A percentile compares a stretch with the other conserved stretches of the same genome.
phyloP scores from a whole-genome alignment of 225 moss, liverwort and hornwort species.

The Sphagnum contortum region DNA sequence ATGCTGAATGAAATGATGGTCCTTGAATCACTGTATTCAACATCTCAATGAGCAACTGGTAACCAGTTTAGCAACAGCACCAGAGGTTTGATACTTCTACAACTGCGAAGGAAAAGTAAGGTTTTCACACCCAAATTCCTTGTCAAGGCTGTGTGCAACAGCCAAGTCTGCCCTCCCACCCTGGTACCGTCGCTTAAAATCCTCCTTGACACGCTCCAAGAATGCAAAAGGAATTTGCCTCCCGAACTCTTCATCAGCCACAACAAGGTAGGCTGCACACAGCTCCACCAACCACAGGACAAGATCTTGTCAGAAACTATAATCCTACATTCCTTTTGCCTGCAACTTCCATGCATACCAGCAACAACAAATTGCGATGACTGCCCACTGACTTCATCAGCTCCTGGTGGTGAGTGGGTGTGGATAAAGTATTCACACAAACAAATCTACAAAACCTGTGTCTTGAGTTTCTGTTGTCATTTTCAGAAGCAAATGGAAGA shows the following conservation, averaged over 20 bases:
- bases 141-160: slow-evolving; percentile 9
- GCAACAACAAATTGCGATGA: not conserved
- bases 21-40: slow-evolving; percentile 6
- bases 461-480: not conserved
- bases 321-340: not conserved
- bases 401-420: not conserved
- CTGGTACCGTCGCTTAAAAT: slow-evolving; percentile 8
- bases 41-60: slow-evolving; percentile 2
- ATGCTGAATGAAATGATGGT: slow-evolving; percentile 10
- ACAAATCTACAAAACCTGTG: not conserved
- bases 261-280: slow-evolving; percentile 8
- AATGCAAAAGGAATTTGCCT: slow-evolving; percentile 12
- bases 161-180: slow-evolving; percentile 7
- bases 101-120: no score
- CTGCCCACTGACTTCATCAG: not conserved
- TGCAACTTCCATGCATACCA: no score
- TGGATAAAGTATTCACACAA: not conserved
- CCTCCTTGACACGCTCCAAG: slow-evolving; percentile 10
- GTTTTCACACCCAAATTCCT: slow-evolving; percentile 11
- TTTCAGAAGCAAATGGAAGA: no score
- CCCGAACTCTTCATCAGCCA: slow-evolving; percentile 13
- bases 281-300: not conserved
- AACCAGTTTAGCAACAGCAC: no score
- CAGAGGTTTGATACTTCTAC: no score
- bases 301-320: not conserved